Evolutionary conservation across 176 grass and related monocot genomes (phyloP).

Genomic region (Avena insularis): DNA sequence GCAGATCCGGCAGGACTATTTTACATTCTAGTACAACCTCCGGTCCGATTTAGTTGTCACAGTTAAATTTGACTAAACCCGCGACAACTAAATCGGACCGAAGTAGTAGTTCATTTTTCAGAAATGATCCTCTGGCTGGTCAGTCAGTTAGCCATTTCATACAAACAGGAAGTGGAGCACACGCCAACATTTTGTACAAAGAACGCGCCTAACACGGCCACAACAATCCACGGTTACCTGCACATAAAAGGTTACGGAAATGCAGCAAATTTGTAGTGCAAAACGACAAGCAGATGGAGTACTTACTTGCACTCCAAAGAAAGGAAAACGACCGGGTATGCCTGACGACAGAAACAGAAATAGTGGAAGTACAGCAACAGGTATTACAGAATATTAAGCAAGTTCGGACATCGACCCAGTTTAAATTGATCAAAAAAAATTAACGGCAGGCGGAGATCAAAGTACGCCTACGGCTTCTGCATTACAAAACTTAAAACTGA

Average conservation of each 20-base stretch:
- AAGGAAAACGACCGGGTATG: neutral
- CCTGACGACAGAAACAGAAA: neutral
- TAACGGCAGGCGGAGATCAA: neutral
- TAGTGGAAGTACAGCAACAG: neutral
- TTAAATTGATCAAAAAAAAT: neutral
- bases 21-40: too few relatives aligned
- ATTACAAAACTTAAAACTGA: neutral
- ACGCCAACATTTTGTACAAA: neutral
- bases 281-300: slow-evolving; percentile 26
- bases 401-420: neutral
- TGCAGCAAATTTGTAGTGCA: neutral
- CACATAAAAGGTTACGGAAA: neutral
- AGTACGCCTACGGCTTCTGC: neutral
- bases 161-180: neutral
- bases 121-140: neutral
- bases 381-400: neutral
- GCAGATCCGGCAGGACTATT: too few relatives aligned
- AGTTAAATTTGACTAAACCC: too few relatives aligned
- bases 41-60: too few relatives aligned
- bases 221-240: slow-evolving; percentile 28
- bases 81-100: too few relatives aligned
- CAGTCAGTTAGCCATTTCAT: neutral
- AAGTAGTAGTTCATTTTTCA: slow-evolving; percentile 24
- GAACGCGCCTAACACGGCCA: slow-evolving; percentile 6
- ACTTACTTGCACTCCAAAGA: slow-evolving; percentile 10